Percentiles rank a stretch among this genome's conserved stretches.
Conservation (phyloP, 495 filamentous ascomycete genomes). For the Pseudoneurospora amorphoporcata region DNA sequence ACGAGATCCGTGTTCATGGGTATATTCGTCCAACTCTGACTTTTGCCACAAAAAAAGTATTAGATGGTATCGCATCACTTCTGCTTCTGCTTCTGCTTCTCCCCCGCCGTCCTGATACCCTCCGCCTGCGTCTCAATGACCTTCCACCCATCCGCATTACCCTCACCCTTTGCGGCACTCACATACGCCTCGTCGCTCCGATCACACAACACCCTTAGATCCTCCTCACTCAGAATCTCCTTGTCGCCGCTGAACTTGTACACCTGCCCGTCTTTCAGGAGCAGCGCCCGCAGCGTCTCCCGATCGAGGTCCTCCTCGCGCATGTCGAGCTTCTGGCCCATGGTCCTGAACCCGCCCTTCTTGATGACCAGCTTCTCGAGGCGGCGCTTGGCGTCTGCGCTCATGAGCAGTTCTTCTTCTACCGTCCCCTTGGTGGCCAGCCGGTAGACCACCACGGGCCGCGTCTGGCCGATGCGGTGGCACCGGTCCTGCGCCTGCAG, state of each 20-base stretch:
- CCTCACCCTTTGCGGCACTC: constrained; percentile 63
- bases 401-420: constrained; percentile 78
- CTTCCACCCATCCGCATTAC: constrained; percentile 51
- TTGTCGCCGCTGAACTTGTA: constrained; percentile 45
- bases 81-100: constrained; percentile 1
- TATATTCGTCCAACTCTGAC: neutral
- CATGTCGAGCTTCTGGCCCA: constrained; percentile 47
- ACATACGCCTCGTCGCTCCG: constrained; percentile 77
- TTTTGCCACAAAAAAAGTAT: too few relatives aligned
- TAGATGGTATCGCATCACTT: neutral
- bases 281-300: constrained; percentile 47
- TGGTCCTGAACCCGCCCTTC: constrained; percentile 64
- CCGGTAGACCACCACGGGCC: constrained; percentile 89
- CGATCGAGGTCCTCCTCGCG: constrained; percentile 39
- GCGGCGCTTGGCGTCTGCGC: constrained; percentile 86
- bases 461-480: constrained; percentile 87
- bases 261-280: constrained; percentile 56
- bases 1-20: too few relatives aligned
- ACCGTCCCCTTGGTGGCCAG: constrained; percentile 89
- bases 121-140: constrained; percentile 53
- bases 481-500: constrained; percentile 92
- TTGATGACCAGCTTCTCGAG: constrained; percentile 93
- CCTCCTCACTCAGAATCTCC: constrained; percentile 61
- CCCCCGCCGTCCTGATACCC: constrained; percentile 29
- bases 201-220: constrained; percentile 72